Conservation (phyloP, 176 grass and related monocot species). For the Elaeis guineensis region DNA sequence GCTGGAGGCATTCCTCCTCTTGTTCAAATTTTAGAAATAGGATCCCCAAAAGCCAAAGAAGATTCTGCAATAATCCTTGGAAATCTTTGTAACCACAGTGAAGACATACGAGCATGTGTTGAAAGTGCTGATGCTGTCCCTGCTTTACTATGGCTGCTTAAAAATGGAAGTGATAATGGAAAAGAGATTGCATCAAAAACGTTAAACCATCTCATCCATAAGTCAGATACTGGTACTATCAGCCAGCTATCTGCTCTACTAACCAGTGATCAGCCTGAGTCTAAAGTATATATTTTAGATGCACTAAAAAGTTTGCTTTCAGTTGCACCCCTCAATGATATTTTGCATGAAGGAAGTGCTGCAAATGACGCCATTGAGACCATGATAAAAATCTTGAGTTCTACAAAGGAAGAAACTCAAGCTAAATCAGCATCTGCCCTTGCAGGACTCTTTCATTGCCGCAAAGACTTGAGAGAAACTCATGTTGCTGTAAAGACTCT, state of each 20-base stretch:
- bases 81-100: slow-evolving; percentile 99
- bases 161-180: slow-evolving; percentile 97
- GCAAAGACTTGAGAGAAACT: slow-evolving; percentile 91
- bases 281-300: slow-evolving; percentile 94
- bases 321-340: slow-evolving; percentile 88
- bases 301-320: slow-evolving; percentile 95
- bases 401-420: slow-evolving; percentile 88
- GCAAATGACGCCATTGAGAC: slow-evolving; percentile 95
- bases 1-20: slow-evolving; percentile 99
- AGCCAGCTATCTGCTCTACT: slow-evolving; percentile 92
- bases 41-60: slow-evolving; percentile 98
- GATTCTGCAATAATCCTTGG: slow-evolving; percentile 98
- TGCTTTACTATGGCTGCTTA: slow-evolving; percentile 97
- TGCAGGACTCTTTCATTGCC: slow-evolving; percentile 80
- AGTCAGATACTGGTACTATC: slow-evolving; percentile 97
- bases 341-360: slow-evolving; percentile 97
- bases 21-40: slow-evolving; percentile 99
- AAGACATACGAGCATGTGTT: slow-evolving; percentile 98
- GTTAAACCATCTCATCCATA: slow-evolving; percentile 91
- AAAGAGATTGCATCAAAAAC: slow-evolving; percentile 99
- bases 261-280: slow-evolving; percentile 95
- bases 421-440: slow-evolving; percentile 91
- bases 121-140: slow-evolving; percentile 98
- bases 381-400: slow-evolving; percentile 91
- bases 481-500: slow-evolving; percentile 83